phyloP scores from a whole-genome alignment of 345 rosid genomes.

The Psidium guajava region DNA sequence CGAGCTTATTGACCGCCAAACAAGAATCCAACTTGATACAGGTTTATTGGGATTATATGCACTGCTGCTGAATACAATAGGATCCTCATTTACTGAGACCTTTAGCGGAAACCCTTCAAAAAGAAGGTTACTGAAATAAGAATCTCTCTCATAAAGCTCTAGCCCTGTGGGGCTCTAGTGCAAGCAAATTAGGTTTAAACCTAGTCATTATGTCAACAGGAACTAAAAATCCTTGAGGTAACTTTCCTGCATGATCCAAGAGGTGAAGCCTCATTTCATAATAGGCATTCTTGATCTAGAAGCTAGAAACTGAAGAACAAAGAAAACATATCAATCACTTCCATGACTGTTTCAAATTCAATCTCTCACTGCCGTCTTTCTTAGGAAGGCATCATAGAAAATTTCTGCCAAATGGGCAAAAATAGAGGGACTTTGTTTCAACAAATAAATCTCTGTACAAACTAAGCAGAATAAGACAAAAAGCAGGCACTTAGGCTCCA shows the following conservation, averaged over 20 bases:
- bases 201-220: background rate
- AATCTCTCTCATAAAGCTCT: background rate
- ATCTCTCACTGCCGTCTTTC: background rate
- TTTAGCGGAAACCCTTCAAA: background rate
- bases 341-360: background rate
- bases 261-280: background rate
- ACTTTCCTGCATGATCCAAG: background rate
- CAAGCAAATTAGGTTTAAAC: background rate
- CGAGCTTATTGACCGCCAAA: background rate
- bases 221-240: background rate
- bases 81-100: background rate
- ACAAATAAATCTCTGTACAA: background rate
- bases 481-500: background rate
- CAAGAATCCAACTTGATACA: background rate
- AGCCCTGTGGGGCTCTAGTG: background rate
- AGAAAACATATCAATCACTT: background rate
- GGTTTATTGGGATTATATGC: background rate
- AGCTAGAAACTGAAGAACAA: background rate
- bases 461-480: background rate
- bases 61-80: background rate
- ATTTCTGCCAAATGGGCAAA: background rate
- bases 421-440: background rate
- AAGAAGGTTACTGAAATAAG: background rate
- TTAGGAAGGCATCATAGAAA: background rate
- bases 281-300: background rate